Conservation (phyloP, 306 rosid species). For the Vigna trinervia region DNA sequence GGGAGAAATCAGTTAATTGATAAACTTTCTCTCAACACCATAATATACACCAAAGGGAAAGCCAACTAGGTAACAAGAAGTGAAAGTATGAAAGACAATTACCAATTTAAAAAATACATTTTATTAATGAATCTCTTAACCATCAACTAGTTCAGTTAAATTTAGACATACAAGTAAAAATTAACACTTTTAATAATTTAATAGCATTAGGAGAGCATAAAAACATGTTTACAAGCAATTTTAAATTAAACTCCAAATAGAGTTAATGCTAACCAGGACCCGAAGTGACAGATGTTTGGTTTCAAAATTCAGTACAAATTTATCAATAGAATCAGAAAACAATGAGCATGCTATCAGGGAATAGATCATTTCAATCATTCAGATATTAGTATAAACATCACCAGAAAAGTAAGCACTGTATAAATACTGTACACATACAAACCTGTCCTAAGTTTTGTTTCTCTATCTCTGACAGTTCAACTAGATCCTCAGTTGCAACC, state of each 20-base stretch:
- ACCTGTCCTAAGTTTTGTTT: slow-evolving; percentile 96
- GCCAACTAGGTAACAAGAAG: slow-evolving; percentile 12
- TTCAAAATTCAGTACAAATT: slow-evolving; percentile 22
- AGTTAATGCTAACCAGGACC: slow-evolving; percentile 5
- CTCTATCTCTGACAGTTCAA: slow-evolving; percentile 95
- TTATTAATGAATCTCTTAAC: slow-evolving; percentile 13
- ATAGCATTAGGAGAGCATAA: neutral
- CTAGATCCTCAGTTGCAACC: slow-evolving; percentile 76
- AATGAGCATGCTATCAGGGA: slow-evolving; percentile 7
- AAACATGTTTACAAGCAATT: neutral
- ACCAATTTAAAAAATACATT: neutral
- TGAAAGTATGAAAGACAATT: neutral
- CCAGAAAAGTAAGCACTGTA: slow-evolving; percentile 6
- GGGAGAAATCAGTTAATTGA: neutral
- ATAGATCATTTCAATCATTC: slow-evolving; percentile 12
- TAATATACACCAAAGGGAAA: slow-evolving; percentile 22
- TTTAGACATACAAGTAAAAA: neutral
- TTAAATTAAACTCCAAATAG: slow-evolving; percentile 25
- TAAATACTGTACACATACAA: slow-evolving; percentile 34
- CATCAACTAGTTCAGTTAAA: slow-evolving; percentile 9
- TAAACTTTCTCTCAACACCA: slow-evolving; percentile 22
- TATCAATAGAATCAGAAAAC: slow-evolving; percentile 7
- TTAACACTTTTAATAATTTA: slow-evolving; percentile 7
- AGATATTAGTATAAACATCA: slow-evolving; percentile 34
- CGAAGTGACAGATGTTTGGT: neutral